Percentiles rank a stretch among this genome's conserved stretches.
Conservation (phyloP, 257 asterid species). For the Petunia axillaris region DNA sequence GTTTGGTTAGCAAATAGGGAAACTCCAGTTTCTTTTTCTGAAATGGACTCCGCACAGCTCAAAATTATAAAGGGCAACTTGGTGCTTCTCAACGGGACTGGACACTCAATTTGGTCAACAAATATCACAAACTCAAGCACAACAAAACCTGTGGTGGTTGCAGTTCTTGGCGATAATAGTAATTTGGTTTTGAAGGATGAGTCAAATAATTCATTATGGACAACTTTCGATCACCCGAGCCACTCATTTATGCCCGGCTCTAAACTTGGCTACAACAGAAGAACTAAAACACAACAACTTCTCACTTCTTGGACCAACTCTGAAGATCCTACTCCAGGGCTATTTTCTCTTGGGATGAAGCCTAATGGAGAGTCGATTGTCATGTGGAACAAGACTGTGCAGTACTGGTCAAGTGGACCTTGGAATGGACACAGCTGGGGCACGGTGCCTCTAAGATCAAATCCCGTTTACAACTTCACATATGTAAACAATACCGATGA, state of each 20-base stretch:
- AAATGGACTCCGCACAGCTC: conserved; percentile 37
- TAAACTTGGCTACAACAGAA: conserved; percentile 20
- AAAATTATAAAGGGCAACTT: conserved; percentile 41
- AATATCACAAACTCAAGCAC: neutral
- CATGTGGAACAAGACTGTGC: conserved; percentile 44
- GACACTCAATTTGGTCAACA: neutral
- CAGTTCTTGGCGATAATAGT: conserved; percentile 28
- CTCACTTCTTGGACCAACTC: conserved; percentile 33
- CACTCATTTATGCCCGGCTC: conserved; percentile 18
- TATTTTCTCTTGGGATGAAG: conserved; percentile 58
- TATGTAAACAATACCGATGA: conserved; percentile 36
- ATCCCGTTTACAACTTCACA: conserved; percentile 32
- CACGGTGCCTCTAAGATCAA: neutral
- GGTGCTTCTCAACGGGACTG: conserved; percentile 33
- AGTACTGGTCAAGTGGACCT: conserved; percentile 59
- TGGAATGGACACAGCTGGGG: conserved; percentile 49
- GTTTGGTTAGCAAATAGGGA: conserved; percentile 63
- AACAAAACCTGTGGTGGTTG: conserved; percentile 24
- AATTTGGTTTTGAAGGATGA: conserved; percentile 24
- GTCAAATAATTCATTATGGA: conserved; percentile 18
- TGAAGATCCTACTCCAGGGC: conserved; percentile 29
- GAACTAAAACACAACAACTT: conserved; percentile 17
- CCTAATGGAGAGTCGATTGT: conserved; percentile 43
- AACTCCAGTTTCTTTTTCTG: conserved; percentile 40
- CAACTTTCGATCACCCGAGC: conserved; percentile 34